phyloP scores from a whole-genome alignment of 2,329 filamentous ascomycete genomes.

The Aspergillus vadensis region DNA sequence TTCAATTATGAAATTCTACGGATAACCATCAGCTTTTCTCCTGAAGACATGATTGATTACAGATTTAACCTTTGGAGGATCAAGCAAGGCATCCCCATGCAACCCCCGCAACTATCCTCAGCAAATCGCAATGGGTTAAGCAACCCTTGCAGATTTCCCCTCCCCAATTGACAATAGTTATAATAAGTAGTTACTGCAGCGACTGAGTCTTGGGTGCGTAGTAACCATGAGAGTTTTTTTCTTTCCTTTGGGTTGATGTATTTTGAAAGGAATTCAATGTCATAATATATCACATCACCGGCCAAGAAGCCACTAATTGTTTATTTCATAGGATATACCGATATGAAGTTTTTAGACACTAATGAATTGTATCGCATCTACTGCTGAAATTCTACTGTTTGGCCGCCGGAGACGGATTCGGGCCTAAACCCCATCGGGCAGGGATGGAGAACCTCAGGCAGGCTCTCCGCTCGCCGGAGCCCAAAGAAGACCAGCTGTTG shows the following conservation, averaged over 20 bases:
- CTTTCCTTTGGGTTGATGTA: not conserved
- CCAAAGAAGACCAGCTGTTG: slow-evolving; percentile 23
- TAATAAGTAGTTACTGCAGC: not conserved
- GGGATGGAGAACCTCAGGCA: not conserved
- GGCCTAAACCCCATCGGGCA: slow-evolving; percentile 18
- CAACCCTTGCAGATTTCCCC: not conserved
- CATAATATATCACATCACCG: no score
- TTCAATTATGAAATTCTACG: not conserved
- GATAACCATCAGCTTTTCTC: no score
- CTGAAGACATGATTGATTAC: not conserved
- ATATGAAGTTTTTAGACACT: no score
- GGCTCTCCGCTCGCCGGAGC: slow-evolving; percentile 17
- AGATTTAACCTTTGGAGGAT: not conserved
- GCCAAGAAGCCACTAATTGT: no score
- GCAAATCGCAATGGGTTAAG: not conserved
- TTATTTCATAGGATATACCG: no score
- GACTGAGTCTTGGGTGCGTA: not conserved
- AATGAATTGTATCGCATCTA: no score
- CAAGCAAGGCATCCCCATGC: not conserved
- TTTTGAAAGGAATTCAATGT: no score
- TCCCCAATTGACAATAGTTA: not conserved
- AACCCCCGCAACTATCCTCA: not conserved
- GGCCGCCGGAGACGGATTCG: not conserved
- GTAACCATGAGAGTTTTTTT: not conserved
- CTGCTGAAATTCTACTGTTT: no score